phyloP scores from a whole-genome alignment of 441 rosid genomes.

The Manihot esculenta region DNA sequence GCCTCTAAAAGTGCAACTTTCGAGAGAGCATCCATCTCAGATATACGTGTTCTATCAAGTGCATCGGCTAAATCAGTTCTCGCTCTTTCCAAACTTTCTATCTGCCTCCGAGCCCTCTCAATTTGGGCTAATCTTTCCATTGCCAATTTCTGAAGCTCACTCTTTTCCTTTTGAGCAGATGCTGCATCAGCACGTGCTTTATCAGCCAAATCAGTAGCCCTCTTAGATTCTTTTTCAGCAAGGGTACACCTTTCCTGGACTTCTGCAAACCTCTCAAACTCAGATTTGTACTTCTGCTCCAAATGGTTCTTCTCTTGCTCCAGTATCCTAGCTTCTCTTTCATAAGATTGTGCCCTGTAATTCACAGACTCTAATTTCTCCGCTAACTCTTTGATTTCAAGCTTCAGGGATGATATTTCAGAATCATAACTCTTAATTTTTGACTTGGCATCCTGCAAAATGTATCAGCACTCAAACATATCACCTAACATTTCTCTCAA shows the following conservation, averaged over 20 bases:
- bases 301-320: slow-evolving; percentile 88
- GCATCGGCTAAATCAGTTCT: slow-evolving; percentile 61
- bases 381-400: slow-evolving; percentile 52
- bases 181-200: slow-evolving; percentile 82
- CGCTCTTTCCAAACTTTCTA: slow-evolving; percentile 75
- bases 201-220: slow-evolving; percentile 87
- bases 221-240: slow-evolving; percentile 89
- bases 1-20: slow-evolving; percentile 72
- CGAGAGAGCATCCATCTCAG: slow-evolving; percentile 73
- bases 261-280: slow-evolving; percentile 83
- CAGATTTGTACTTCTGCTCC: slow-evolving; percentile 79
- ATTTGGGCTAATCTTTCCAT: slow-evolving; percentile 90
- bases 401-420: slow-evolving; percentile 63
- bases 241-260: slow-evolving; percentile 72
- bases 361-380: slow-evolving; percentile 72
- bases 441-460: slow-evolving; percentile 85
- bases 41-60: slow-evolving; percentile 51
- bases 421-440: slow-evolving; percentile 70
- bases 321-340: slow-evolving; percentile 71
- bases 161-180: slow-evolving; percentile 78
- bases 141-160: slow-evolving; percentile 72
- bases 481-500: not conserved
- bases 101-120: slow-evolving; percentile 77
- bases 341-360: slow-evolving; percentile 69
- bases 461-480: not conserved